Evolutionary conservation across 108 stramenopile species (phyloP).

Genomic region (Poteriospumella lacustris): DNA sequence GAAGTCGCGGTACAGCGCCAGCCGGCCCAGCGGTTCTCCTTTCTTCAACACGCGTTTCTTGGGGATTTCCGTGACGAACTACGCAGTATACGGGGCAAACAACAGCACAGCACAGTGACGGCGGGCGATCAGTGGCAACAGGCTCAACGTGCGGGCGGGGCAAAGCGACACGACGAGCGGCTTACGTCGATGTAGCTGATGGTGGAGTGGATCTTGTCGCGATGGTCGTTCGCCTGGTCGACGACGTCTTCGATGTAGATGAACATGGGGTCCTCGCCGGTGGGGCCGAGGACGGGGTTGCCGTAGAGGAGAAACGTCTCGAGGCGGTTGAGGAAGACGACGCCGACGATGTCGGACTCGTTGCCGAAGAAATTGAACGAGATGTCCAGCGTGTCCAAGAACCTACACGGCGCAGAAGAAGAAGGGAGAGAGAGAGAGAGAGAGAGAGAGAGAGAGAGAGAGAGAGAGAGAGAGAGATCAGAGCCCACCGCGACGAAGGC

Average conservation of each 20-base stretch:
- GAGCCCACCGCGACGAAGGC: not conserved
- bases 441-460: not conserved
- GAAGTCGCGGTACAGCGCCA: not conserved
- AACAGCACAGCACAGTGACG: not conserved
- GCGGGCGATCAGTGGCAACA: not conserved
- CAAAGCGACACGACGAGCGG: not conserved
- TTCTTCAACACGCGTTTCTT: not conserved
- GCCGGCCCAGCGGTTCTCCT: conserved; percentile 1
- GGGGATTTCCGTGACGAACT: conserved; percentile 23
- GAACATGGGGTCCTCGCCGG: conserved; percentile 39
- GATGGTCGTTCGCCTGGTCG: not conserved
- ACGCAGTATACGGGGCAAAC: not conserved
- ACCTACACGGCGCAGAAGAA: conserved; percentile 24
- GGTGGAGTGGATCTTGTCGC: not conserved
- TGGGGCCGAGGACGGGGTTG: conserved; percentile 48
- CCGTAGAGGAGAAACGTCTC: conserved; percentile 45
- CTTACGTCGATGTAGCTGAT: not conserved
- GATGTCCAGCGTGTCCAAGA: conserved; percentile 40
- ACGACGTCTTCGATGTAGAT: not conserved
- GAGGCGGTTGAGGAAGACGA: conserved; percentile 35
- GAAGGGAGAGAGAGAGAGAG: not conserved
- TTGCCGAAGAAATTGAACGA: conserved; percentile 45
- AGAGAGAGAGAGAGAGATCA: not conserved
- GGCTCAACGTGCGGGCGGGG: too few relatives aligned
- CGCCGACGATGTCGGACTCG: conserved; percentile 34